Evolutionary conservation across 345 rosid species (phyloP), one percentile per base, ranked within the genome.

Genomic region (Bretschneidera sinensis): DNA sequence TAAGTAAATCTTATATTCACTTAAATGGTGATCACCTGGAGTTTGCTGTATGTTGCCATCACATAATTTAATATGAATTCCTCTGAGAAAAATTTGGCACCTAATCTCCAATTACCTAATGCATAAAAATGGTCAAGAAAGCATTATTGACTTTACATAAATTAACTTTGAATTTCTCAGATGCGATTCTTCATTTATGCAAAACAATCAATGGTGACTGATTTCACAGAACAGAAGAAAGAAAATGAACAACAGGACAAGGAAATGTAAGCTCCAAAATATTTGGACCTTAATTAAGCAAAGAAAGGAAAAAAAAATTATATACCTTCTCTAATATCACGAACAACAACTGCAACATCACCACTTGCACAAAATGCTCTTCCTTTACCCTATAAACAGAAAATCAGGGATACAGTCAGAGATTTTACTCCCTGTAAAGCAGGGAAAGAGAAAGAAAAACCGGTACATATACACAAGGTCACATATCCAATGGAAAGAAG

Each of bases 281-380:
- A n/a, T n/a, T n/a, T n/a, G n/a, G n/a, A n/a, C n/a, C n/a, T 22
- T 17, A 20, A 14, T 39, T 35, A 35, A 28, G 6, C 25, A 39
- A 47, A n/a, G 9, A 23, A 33, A 47, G 43, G 54, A 51, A 71
- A 11, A n/a, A n/a, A n/a, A n/a, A n/a, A n/a, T n/a, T n/a, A 19
- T 21, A 63, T 55, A 85, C 92, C 84, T 57, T 67, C 43, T 24
- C 34, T 43, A 19, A 85, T 75, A 59, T 75, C 78, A 65, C 43
- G 76, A 64, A 67, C 81, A 43, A 88, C 80, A 52, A 82, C 71
- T 28, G 83, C 74, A 57, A 85, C 90, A 74, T 91, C 98, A 25
- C 96, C 96, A 33, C 95, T 91, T 6, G 88, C 89, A 69, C 81
- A 88, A 55, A 91, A 88, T 17, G 95, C 85, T 77, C 88, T 81